These are phyloP conservation scores for Sphenostylis stenocarpa DNA, from an alignment of 306 rosid species.

Conservation along the genomic window DNA sequence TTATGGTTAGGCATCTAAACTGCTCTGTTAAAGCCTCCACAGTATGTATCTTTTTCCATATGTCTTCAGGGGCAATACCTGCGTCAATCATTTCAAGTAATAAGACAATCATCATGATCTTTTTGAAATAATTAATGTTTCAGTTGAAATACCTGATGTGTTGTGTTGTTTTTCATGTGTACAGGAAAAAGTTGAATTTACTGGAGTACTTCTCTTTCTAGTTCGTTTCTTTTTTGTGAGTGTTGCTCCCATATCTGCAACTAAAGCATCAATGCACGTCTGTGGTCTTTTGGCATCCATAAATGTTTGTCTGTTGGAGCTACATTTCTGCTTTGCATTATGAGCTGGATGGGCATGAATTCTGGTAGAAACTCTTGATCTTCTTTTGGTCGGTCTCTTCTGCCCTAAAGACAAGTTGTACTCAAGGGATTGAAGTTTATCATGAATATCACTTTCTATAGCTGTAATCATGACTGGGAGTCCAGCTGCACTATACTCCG, in stretches of 20 bases:
- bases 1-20: constrained; percentile 55
- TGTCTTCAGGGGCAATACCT: constrained; percentile 39
- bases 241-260: constrained; percentile 35
- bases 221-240: constrained; percentile 54
- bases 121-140: background rate
- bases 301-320: constrained; percentile 25
- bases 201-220: constrained; percentile 43
- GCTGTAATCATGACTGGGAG: no score
- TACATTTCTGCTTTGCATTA: constrained; percentile 33
- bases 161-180: constrained; percentile 34
- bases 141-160: constrained; percentile 50
- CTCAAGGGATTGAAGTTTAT: constrained; percentile 35
- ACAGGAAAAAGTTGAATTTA: constrained; percentile 31
- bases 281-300: constrained; percentile 30
- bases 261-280: constrained; percentile 46
- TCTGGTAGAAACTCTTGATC: constrained; percentile 52
- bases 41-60: constrained; percentile 27
- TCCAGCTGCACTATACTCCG: constrained; percentile 31
- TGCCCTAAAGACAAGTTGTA: constrained; percentile 33
- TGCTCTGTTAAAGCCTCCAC: constrained; percentile 49
- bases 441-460: constrained; percentile 46
- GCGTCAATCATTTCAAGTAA: constrained; percentile 3
- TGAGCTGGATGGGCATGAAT: constrained; percentile 33
- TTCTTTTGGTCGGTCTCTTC: constrained; percentile 53
- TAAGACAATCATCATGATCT: constrained; percentile 1